Evolutionary conservation across 2,329 filamentous ascomycete species (phyloP), one percentile per base, ranked within the genome.

Genomic region (Monosporascus ibericus): DNA sequence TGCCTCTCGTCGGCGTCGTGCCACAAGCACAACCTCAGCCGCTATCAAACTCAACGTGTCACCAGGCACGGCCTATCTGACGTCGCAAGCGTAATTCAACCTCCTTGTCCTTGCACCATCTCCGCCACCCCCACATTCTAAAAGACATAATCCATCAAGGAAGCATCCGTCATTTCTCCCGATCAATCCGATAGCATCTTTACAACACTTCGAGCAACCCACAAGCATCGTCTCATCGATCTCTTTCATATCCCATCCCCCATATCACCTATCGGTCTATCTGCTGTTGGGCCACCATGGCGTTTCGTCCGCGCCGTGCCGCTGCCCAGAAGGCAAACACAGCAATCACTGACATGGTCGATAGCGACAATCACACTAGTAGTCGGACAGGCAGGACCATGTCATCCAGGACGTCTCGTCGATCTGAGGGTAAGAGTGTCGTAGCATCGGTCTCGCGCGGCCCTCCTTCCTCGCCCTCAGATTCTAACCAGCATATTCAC

Each of bases 311-410:
- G 46, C 68, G 73, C 52, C 71, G 74, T 60, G 74, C 72, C 46
- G 74, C 74, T 24, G 74, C 74, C 59, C 72, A 75, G 57, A 70
- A 68, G 65, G 74, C 74, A 50, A 74, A 69, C 38, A 67, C 66
- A 40, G 72, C 71, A 58, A 76, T 76, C 53, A 75, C 74, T 76
- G 72, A 76, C 72, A 71, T 77, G 67, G 74, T 73, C 63, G 75
- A 78, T 56, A 76, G 72, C 70, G 75, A 78, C 60, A 68, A 69
- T 38, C 62, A 63, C 44, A 66, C 57, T 50, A 67, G 62, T 44
- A 68, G 63, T 58, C 62, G 63, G 53, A 65, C 66, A 57, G 63
- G 65, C 55, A 72, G 63, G 64, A 72, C 64, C 64, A 80, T 81
- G 77, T 76, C 78, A 48, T 73, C 71, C 48, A 68, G 71, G 54